phyloP scores from a whole-genome alignment of 768 basidiomycete genomes.

The Suillus discolor region DNA sequence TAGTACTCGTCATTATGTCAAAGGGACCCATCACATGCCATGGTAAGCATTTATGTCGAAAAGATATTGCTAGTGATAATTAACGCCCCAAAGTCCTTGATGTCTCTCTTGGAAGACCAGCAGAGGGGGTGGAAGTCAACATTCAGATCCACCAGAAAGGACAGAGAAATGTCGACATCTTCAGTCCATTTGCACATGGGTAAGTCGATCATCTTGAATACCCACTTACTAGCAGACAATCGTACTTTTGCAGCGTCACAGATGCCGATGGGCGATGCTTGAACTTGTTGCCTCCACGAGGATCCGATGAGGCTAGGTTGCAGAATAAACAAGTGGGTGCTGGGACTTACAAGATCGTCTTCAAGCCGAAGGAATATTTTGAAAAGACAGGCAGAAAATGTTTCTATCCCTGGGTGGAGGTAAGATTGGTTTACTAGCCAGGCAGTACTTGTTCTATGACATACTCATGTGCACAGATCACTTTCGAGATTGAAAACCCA shows the following conservation, averaged over 20 bases:
- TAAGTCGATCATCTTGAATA: constrained; percentile 31
- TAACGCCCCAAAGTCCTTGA: constrained; percentile 69
- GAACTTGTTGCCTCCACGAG: constrained; percentile 63
- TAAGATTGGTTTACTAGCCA: constrained; percentile 27
- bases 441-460: no score
- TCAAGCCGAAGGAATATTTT: constrained; percentile 85
- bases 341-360: constrained; percentile 77
- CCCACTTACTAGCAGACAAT: background rate
- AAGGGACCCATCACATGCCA: constrained; percentile 93
- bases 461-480: constrained; percentile 53
- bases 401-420: constrained; percentile 94
- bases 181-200: constrained; percentile 63
- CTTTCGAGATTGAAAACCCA: constrained; percentile 72
- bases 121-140: constrained; percentile 62
- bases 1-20: constrained; percentile 32
- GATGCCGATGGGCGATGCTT: constrained; percentile 84
- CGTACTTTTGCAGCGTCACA: constrained; percentile 54
- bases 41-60: constrained; percentile 46
- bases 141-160: constrained; percentile 54
- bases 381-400: constrained; percentile 59
- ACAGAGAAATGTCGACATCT: constrained; percentile 43
- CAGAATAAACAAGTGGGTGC: constrained; percentile 49
- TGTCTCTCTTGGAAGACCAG: constrained; percentile 81
- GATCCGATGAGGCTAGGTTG: constrained; percentile 45
- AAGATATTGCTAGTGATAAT: background rate